A percentile compares a stretch with the other conserved stretches of the same genome.
Evolutionary conservation across 75 land plant genomes (phyloP).

Genomic region (Cupressus sempervirens): DNA sequence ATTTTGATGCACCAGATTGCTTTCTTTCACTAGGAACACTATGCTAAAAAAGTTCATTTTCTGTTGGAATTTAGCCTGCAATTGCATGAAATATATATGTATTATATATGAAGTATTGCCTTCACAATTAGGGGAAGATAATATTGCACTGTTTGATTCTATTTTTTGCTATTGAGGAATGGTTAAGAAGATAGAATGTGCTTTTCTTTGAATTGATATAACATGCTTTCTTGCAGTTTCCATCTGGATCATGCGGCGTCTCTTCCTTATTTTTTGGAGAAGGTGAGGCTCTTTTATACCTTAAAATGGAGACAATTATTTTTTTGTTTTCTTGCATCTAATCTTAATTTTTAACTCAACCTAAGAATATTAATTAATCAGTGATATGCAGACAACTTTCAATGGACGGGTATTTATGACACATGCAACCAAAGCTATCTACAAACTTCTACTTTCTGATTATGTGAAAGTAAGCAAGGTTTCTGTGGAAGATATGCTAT

Average conservation of each 20-base stretch:
- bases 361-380: neutral
- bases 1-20: neutral
- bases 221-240: constrained; percentile 56
- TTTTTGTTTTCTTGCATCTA: neutral
- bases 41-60: neutral
- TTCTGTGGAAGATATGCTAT: constrained; percentile 96
- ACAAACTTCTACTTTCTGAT: constrained; percentile 83
- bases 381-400: constrained; percentile 73
- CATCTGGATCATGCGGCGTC: constrained; percentile 99
- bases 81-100: neutral
- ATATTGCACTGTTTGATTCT: neutral
- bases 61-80: neutral
- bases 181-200: neutral
- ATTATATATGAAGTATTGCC: neutral
- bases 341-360: neutral
- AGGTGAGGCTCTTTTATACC: constrained; percentile 44
- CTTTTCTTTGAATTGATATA: neutral
- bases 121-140: neutral
- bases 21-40: neutral
- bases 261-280: constrained; percentile 95
- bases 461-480: constrained; percentile 98
- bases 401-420: constrained; percentile 97
- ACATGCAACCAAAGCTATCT: constrained; percentile 96
- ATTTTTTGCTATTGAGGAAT: neutral
- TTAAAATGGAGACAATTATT: neutral